Conservation (phyloP, 768 basidiomycete species). For the Tulasnella sp. region DNA sequence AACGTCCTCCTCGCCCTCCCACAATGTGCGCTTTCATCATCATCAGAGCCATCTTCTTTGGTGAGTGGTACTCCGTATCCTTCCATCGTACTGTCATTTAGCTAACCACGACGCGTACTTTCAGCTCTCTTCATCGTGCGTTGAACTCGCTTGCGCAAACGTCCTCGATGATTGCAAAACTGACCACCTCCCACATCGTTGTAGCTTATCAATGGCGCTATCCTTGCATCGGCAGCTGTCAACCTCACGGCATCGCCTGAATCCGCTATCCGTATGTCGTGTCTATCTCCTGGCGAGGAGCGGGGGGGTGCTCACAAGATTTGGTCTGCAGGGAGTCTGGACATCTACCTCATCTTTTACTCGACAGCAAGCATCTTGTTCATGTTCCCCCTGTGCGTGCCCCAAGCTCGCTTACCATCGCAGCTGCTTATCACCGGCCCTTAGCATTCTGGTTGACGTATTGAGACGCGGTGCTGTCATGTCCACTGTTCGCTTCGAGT, state of each 20-base stretch:
- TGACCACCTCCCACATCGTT: neutral
- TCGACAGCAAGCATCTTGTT: slow-evolving; percentile 27
- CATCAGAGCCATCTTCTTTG: slow-evolving; percentile 26
- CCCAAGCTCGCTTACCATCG: neutral
- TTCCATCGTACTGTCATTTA: neutral
- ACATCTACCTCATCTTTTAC: slow-evolving; percentile 31
- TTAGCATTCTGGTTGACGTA: slow-evolving; percentile 32
- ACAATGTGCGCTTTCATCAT: slow-evolving; percentile 23
- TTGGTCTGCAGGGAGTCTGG: slow-evolving; percentile 22
- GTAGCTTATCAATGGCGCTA: slow-evolving; percentile 28
- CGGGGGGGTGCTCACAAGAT: neutral
- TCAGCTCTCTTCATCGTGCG: slow-evolving; percentile 29
- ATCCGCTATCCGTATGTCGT: slow-evolving; percentile 26
- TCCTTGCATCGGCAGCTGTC: slow-evolving; percentile 17
- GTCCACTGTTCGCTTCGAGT: slow-evolving; percentile 32
- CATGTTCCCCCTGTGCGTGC: slow-evolving; percentile 29
- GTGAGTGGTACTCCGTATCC: neutral
- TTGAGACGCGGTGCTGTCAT: slow-evolving; percentile 30
- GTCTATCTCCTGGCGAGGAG: neutral
- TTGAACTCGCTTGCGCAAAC: neutral
- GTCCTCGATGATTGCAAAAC: neutral
- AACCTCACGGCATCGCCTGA: slow-evolving; percentile 5
- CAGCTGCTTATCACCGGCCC: neutral
- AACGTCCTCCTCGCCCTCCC: neutral
- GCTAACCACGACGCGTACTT: neutral